A percentile compares a stretch with the other conserved stretches of the same genome.
Evolutionary conservation across 106 monocot species (phyloP).

Genomic region (Dendrobium catenatum): DNA sequence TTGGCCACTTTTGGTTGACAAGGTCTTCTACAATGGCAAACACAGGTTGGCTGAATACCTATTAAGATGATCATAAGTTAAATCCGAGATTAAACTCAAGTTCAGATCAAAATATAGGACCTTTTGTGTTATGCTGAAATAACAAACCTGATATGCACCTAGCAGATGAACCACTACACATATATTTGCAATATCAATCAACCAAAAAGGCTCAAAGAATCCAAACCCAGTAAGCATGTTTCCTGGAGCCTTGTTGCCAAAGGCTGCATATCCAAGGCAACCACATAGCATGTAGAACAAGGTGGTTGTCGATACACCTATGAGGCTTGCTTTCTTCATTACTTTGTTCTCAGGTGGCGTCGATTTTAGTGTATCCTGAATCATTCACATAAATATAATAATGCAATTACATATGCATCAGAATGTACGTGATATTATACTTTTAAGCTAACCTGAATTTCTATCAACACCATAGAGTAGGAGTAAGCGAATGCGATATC

Average conservation of each 20-base stretch:
- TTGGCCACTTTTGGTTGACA: constrained; percentile 11
- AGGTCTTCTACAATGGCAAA: constrained; percentile 26
- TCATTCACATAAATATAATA: neutral
- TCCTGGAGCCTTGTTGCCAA: constrained; percentile 32
- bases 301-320: constrained; percentile 24
- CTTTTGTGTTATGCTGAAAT: neutral
- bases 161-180: constrained; percentile 29
- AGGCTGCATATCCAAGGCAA: constrained; percentile 36
- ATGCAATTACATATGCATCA: neutral
- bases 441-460: constrained; percentile 28
- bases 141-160: constrained; percentile 31
- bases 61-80: neutral
- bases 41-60: constrained; percentile 22
- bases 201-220: constrained; percentile 43
- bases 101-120: neutral
- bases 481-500: constrained; percentile 52
- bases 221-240: constrained; percentile 46
- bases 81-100: neutral
- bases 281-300: constrained; percentile 31
- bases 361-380: constrained; percentile 26
- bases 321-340: constrained; percentile 36
- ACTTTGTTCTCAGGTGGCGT: constrained; percentile 39
- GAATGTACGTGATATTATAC: too few relatives aligned
- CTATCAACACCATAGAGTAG: constrained; percentile 41
- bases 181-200: constrained; percentile 29